Base-by-base conservation (phyloP, 139 green algal genomes). In the Chara braunii region DNA sequence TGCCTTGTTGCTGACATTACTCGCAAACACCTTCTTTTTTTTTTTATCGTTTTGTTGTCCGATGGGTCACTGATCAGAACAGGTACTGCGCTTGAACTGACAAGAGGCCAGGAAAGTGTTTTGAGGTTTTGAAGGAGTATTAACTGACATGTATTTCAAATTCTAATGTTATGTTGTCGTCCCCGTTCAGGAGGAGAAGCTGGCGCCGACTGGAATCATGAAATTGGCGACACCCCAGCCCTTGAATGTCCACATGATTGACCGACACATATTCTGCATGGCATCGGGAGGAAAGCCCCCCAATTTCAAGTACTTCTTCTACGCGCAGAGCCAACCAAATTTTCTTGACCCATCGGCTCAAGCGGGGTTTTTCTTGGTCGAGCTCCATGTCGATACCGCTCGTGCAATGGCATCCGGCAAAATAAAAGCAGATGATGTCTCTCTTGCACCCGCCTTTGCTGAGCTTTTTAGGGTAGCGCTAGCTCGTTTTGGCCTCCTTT, bases 291-390 rank as follows among this genome's bases (percentile, higher is more conserved):
- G 87, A 2, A 53, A 72, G 29, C 33, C 82, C 22, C 81, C 85
- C 0, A 66, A 36, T 37, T 86, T 64, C 64, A 87, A 84, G 59
- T 94, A 88, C 60, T 94, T 89, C 74, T 86, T 94, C 29, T 89
- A 91, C 45, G 83, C 80, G 12, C 80, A 90, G 62, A 61, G n/a
- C n/a, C n/a, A n/a, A n/a, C n/a, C n/a, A n/a, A n/a, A n/a, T n/a
- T n/a, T 64, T 9, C 67, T 61, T 0, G 68, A 64, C 8, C 26
- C 33, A 1, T 23, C 59, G 6, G 26, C 64, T n/a, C 60, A 66
- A n/a, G 48, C n/a, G 2, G 28, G 37, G 6, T 66, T 82, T 23
- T 81, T 87, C 14, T 62, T 91, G 31, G 78, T 87, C 11, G 86
- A 92, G 72, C 51, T 85, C 24, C 31, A 87, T 29, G 78, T 88